Evolutionary conservation across 129 eudicot species (phyloP), one percentile per base, ranked within the genome.

Genomic region (Artemisia tridentata): DNA sequence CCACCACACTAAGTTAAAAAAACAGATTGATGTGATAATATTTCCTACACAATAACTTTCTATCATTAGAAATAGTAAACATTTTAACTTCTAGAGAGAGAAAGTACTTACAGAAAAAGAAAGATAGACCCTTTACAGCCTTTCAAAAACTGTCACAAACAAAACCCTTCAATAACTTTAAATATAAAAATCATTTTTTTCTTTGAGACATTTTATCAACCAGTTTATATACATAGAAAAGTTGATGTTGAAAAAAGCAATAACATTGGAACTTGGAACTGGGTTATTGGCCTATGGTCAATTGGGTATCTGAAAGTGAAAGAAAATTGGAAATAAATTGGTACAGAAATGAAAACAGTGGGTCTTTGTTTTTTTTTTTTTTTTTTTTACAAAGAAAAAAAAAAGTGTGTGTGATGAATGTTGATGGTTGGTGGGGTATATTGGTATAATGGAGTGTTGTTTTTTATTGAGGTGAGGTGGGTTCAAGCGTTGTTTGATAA

Each of bases 61-160:
- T 67, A 70, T 68, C 72, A 79, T 17, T 53, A 73, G 77, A 53
- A 60, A 60, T 23, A 60, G 20, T 23, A 4, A 41, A 23, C 17
- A 23, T 38, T 60, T 10, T 16, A 56, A 3, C 19, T 18, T 72
- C 4, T 74, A 69, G 79, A 75, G 75, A 74, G 59, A 72, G 51
- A 68, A 34, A 76, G 76, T 73, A 75, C 86, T 81, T 78, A 86
- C 88, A 70, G 67, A 79, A 72, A 78, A 65, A 69, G 79, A 52
- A 57, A 63, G 72, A 66, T 69, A 78, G 48, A 38, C 29, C 81
- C 82, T 86, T 86, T 80, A 80, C 83, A 81, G 78, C 92, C 92
- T 73, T 87, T 81, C 74, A 75, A 81, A 79, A 52, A 58, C 92
- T 79, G 92, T 63, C 83, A 84, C 27, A 21, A 77, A 80, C 27